Evolutionary conservation across 2,329 filamentous ascomycete genomes (phyloP).

Genomic region (Pseudopithomyces maydicus): DNA sequence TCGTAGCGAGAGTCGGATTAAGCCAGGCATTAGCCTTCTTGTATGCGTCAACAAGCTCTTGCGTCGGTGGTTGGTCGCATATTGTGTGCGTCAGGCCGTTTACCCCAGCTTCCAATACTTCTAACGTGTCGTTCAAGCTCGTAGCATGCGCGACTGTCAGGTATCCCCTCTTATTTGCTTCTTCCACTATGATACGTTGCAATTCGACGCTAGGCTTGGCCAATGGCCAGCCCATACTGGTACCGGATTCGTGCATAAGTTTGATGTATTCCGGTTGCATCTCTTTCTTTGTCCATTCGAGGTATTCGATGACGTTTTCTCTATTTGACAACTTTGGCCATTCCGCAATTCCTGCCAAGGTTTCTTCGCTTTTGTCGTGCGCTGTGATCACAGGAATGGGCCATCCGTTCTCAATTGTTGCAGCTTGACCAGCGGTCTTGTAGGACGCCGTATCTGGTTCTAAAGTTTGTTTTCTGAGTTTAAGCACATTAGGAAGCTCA

Average conservation of each 20-base stretch:
- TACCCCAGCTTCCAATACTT: constrained; percentile 48
- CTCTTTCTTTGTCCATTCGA: constrained; percentile 48
- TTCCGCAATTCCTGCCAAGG: constrained; percentile 46
- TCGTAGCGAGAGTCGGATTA: constrained; percentile 49
- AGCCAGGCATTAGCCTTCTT: constrained; percentile 49
- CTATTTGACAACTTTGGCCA: constrained; percentile 54
- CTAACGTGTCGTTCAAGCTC: constrained; percentile 47
- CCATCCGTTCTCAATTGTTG: constrained; percentile 60
- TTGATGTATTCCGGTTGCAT: constrained; percentile 56
- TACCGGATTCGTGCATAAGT: constrained; percentile 57
- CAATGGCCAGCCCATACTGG: constrained; percentile 44
- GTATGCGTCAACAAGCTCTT: constrained; percentile 49
- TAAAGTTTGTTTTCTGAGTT: constrained; percentile 32
- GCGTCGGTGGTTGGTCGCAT: constrained; percentile 45
- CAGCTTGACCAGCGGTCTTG: constrained; percentile 55
- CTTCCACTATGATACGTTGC: constrained; percentile 52
- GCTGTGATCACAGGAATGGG: constrained; percentile 51
- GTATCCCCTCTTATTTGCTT: constrained; percentile 44
- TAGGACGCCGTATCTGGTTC: constrained; percentile 51
- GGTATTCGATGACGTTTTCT: constrained; percentile 49
- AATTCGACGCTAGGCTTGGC: constrained; percentile 50
- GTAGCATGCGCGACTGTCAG: constrained; percentile 49
- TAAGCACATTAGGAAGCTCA: constrained; percentile 34
- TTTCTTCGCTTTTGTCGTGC: constrained; percentile 44
- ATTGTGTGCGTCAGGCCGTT: constrained; percentile 53